These are phyloP conservation scores for Platismatia glauca DNA, from an alignment of 495 filamentous ascomycete genomes.

Conservation along the genomic window DNA sequence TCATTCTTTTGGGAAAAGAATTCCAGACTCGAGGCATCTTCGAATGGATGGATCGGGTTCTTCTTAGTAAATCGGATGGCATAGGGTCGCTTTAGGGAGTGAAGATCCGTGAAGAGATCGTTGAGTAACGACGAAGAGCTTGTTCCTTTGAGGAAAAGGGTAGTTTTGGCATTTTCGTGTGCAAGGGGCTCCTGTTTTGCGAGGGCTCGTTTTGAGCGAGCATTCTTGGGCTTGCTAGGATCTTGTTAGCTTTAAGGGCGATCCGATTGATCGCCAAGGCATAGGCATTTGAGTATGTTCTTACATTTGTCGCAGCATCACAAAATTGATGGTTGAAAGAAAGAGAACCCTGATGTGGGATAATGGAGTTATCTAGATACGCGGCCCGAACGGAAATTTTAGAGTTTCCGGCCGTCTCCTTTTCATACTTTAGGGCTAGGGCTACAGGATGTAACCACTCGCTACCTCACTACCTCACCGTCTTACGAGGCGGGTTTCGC, in stretches of 20 bases:
- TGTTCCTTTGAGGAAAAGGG: constrained; percentile 77
- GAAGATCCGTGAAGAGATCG: constrained; percentile 71
- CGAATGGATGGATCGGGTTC: constrained; percentile 88
- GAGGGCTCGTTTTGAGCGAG: constrained; percentile 85
- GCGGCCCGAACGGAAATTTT: too few species aligned
- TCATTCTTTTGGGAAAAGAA: constrained; percentile 97
- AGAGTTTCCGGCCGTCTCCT: too few species aligned
- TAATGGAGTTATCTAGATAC: too few species aligned
- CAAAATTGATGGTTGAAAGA: too few species aligned
- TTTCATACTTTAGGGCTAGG: too few species aligned
- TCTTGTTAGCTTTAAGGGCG: constrained; percentile 9
- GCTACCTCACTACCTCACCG: not conserved
- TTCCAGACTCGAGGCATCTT: constrained; percentile 74
- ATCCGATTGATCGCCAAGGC: constrained; percentile 9
- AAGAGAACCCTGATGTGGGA: too few species aligned
- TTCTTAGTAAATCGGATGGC: constrained; percentile 89
- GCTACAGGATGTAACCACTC: too few species aligned
- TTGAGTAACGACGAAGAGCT: constrained; percentile 69
- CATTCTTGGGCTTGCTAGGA: constrained; percentile 83
- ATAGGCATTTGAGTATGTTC: not conserved
- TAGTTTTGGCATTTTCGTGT: constrained; percentile 77
- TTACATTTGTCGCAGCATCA: constrained; percentile 46
- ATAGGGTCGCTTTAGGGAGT: constrained; percentile 68
- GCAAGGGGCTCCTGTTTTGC: constrained; percentile 84
- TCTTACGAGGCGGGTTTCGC: not conserved